A percentile compares a stretch with the other conserved stretches of the same genome.
phyloP scores from a whole-genome alignment of 192 early-diverging fungal species.

The Backusella tuberculispora region DNA sequence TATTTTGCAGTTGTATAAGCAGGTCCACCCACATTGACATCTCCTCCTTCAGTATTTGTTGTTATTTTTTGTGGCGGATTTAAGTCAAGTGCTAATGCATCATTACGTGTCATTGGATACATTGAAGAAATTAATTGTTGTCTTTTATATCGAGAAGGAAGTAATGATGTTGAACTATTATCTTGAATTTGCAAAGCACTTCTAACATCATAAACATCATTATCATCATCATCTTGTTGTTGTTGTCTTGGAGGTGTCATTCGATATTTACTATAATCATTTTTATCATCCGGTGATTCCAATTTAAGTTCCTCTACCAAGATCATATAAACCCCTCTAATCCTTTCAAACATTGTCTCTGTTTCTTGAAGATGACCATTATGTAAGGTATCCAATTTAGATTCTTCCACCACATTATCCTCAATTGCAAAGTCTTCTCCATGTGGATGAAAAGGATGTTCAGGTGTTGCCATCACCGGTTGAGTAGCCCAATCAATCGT shows the following conservation, averaged over 20 bases:
- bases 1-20: constrained; percentile 31
- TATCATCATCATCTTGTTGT: too few relatives aligned
- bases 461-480: constrained; percentile 26
- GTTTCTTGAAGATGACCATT: constrained; percentile 49
- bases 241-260: neutral
- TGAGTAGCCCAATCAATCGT: constrained; percentile 55
- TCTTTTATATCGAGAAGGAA: constrained; percentile 12
- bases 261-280: constrained; percentile 2
- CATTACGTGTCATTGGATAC: constrained; percentile 19
- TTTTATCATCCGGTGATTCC: neutral
- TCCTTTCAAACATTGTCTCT: constrained; percentile 40
- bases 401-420: neutral
- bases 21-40: neutral
- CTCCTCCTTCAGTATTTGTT: neutral
- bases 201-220: neutral
- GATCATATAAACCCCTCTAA: constrained; percentile 36
- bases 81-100: neutral
- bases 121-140: constrained; percentile 10
- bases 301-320: constrained; percentile 11
- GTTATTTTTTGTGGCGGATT: constrained; percentile 12
- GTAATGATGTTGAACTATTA: neutral
- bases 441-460: neutral
- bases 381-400: constrained; percentile 17
- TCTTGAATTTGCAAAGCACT: neutral
- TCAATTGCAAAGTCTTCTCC: neutral